phyloP scores from a whole-genome alignment of 1,284 basidiomycete species.

The Irpex rosettiformis region DNA sequence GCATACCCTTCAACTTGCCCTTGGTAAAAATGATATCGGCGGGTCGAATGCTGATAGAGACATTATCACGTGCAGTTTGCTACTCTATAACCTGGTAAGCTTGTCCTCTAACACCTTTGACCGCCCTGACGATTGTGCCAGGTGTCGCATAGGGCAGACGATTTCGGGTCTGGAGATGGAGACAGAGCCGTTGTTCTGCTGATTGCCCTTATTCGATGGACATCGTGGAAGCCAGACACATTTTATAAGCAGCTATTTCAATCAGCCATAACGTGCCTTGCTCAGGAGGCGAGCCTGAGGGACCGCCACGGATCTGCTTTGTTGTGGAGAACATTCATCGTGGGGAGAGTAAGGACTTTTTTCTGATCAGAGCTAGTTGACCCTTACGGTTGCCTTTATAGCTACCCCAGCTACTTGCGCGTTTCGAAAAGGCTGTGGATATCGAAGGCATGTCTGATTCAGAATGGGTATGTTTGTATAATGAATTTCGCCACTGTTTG shows the following conservation, averaged over 20 bases:
- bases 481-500: not conserved
- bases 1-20: slow-evolving; percentile 54
- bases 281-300: slow-evolving; percentile 39
- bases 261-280: slow-evolving; percentile 56
- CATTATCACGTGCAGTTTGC: slow-evolving; percentile 55
- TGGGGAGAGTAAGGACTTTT: slow-evolving; percentile 55
- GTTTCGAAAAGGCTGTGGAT: slow-evolving; percentile 52
- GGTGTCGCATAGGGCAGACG: slow-evolving; percentile 54
- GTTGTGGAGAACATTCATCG: slow-evolving; percentile 69
- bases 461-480: slow-evolving; percentile 49
- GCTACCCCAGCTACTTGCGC: slow-evolving; percentile 57
- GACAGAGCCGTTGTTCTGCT: slow-evolving; percentile 52
- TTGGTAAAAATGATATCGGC: slow-evolving; percentile 54
- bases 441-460: slow-evolving; percentile 45
- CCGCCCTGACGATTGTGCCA: slow-evolving; percentile 22
- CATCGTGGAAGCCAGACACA: slow-evolving; percentile 59
- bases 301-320: slow-evolving; percentile 33
- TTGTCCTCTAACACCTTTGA: not conserved
- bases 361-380: not conserved
- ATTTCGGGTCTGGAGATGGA: slow-evolving; percentile 61
- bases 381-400: slow-evolving; percentile 24
- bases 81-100: slow-evolving; percentile 57
- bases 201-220: slow-evolving; percentile 57
- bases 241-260: slow-evolving; percentile 70
- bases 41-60: slow-evolving; percentile 60